Conservation (phyloP, 805 yeast species). For the Candida broadrunensis region DNA sequence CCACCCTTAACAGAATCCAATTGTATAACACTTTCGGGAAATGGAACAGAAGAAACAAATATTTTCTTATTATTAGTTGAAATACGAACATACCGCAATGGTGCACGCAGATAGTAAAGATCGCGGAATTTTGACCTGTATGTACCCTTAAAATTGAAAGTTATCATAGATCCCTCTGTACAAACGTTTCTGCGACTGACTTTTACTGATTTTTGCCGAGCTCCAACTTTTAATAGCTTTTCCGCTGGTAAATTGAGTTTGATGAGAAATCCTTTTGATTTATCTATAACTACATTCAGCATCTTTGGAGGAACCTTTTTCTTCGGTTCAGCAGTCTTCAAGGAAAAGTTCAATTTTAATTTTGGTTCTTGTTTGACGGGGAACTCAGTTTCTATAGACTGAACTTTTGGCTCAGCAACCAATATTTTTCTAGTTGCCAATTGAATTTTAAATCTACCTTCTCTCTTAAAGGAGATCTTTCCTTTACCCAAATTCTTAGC, state of each 20-base stretch:
- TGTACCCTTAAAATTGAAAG: constrained; percentile 2
- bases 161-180: neutral
- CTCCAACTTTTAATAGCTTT: neutral
- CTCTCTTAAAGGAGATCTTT: constrained; percentile 57
- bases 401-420: neutral
- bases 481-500: constrained; percentile 56
- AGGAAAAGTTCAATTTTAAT: constrained; percentile 9
- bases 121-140: constrained; percentile 4
- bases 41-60: constrained; percentile 42
- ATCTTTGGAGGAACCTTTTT: constrained; percentile 2
- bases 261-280: neutral
- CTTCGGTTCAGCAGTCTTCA: constrained; percentile 5
- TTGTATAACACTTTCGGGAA: too few species aligned
- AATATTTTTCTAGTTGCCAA: constrained; percentile 24
- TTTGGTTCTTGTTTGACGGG: constrained; percentile 7
- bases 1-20: too few species aligned
- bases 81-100: constrained; percentile 35
- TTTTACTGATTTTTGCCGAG: too few species aligned
- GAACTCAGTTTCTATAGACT: neutral
- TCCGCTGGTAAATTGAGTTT: neutral
- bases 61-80: constrained; percentile 30
- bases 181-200: too few species aligned
- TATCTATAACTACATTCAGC: neutral
- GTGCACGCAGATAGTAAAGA: constrained; percentile 3
- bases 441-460: constrained; percentile 55